Base-by-base conservation (phyloP, 2,329 filamentous ascomycete genomes). In the Penicillium aurantiogriseum region DNA sequence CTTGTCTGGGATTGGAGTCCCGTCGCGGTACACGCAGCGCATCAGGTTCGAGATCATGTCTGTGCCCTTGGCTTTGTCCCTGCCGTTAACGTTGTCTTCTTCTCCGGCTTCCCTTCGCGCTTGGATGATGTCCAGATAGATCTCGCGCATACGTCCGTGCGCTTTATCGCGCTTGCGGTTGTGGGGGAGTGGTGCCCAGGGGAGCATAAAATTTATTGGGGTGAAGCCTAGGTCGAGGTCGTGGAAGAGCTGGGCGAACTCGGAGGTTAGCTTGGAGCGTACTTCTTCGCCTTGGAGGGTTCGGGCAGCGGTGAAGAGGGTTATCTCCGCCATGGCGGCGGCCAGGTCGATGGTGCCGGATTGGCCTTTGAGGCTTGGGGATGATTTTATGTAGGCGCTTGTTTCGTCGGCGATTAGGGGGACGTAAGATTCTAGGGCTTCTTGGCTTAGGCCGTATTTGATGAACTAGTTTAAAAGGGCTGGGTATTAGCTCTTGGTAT, bases 21-120 rank as follows among this genome's bases (percentile, higher is more conserved):
- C 89, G 65, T 90, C 81, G 76, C 92, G 92, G 83, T 93, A 93
- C 11, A 77, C 81, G 71, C 87, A 88, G 63, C 81, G 80, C 88
- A 92, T 92, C 55, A 93, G 74, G 71, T 92, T 90, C 80, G 83
- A 87, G 70, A 92, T 90, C 85, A 92, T 92, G 71, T 92, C 76
- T 57, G 82, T 80, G 0, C 78, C 77, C 19, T 84, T 80, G 33
- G 72, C 69, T 63, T 79, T 76, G 10, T 53, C 31, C 8, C 33
- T 46, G n/a, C 6, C 8, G 8, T 25, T 19, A 19, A 31, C n/a
- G 35, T 31, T 45, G 40, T 10, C 23, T 25, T 11, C 17, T 19
- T 23, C 39, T 3, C 35, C 33, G 60, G 64, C 76, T 66, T 74
- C 77, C 55, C 88, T 82, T 54, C 90, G 82, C 57, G 83, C 76